phyloP scores from a whole-genome alignment of 805 yeast species.

The Yarrowia sp. region DNA sequence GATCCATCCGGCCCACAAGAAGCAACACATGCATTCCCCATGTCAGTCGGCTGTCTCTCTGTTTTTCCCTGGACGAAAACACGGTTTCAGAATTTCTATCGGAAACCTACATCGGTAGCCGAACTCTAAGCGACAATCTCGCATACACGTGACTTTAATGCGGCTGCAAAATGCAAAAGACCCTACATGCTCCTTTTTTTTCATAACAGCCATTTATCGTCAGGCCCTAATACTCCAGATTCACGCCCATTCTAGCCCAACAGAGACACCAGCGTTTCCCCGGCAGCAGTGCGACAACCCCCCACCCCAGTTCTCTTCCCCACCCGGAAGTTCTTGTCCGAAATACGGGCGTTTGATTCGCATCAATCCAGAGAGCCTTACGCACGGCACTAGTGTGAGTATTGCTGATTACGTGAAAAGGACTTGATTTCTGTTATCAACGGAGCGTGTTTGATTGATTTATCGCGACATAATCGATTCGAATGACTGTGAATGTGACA shows the following conservation, averaged over 20 bases:
- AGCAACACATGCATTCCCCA: neutral
- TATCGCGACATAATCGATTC: neutral
- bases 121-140: conserved; percentile 7
- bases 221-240: neutral
- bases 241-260: neutral
- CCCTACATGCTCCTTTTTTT: neutral
- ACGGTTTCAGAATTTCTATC: neutral
- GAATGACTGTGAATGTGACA: neutral
- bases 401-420: neutral
- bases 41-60: neutral
- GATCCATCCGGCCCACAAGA: too few species aligned
- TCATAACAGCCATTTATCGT: conserved; percentile 14
- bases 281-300: neutral
- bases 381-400: conserved; percentile 24
- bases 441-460: too few species aligned
- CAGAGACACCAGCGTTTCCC: neutral
- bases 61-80: neutral
- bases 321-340: neutral
- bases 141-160: conserved; percentile 30
- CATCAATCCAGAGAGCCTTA: neutral
- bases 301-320: neutral
- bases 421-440: too few species aligned
- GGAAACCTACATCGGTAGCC: conserved; percentile 2
- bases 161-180: conserved; percentile 28
- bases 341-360: neutral